Conservation (phyloP, 2,329 filamentous ascomycete genomes). For the Apiospora saccharicola region DNA sequence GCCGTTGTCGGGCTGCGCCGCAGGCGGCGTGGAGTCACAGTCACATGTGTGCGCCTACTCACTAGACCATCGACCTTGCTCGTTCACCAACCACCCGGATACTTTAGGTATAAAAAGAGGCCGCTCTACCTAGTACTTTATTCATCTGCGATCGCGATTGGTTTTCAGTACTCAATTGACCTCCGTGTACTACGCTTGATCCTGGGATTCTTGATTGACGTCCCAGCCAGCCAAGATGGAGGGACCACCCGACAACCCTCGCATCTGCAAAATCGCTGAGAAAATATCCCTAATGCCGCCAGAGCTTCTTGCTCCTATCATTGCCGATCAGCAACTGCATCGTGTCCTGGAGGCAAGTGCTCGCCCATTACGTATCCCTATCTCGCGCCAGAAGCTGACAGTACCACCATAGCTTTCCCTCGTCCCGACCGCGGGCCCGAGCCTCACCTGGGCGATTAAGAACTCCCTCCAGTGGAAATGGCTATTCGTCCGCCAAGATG, state of each 20-base stretch:
- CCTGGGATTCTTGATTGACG: not conserved
- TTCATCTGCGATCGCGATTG: not conserved
- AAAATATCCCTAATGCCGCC: conserved; percentile 6
- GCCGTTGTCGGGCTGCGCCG: conserved; percentile 10
- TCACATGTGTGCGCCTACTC: not conserved
- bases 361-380: too few relatives aligned
- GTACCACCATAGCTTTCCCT: not conserved
- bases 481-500: not conserved
- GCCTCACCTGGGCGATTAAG: conserved; percentile 1
- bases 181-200: not conserved
- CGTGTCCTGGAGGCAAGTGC: not conserved
- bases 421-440: conserved; percentile 2
- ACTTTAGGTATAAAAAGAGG: not conserved
- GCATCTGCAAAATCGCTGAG: not conserved
- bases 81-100: not conserved
- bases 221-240: conserved; percentile 1
- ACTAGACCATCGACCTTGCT: not conserved
- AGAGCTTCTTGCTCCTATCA: conserved; percentile 1
- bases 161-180: not conserved
- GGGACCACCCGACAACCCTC: conserved; percentile 5
- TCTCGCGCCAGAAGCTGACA: too few relatives aligned
- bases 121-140: not conserved
- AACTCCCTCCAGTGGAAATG: not conserved
- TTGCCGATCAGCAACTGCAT: conserved; percentile 6
- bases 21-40: not conserved